Base-by-base conservation (phyloP, 257 asterid genomes). In the Paraleonurus japonicus region DNA sequence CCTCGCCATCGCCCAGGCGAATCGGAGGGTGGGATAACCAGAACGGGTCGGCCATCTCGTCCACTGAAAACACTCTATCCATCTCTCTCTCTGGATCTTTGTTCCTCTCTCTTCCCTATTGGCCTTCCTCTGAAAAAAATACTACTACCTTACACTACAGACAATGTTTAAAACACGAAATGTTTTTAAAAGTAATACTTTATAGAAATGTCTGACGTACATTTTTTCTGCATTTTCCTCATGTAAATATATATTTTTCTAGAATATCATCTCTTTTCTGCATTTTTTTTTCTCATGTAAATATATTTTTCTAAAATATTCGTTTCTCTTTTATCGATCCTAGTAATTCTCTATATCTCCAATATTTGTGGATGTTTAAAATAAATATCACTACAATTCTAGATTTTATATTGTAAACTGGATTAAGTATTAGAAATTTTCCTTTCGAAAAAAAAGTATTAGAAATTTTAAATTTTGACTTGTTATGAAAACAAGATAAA, bases 31-130 rank as follows among this genome's bases (percentile, higher is more conserved):
- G 86, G 53, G 86, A 67, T 8, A 87, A 80, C 94, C 92, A 85
- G 78, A 90, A 87, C 20, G 79, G 83, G 78, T 83, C 89, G 75
- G 81, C 75, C 0, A 84, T 87, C 54, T 89, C 97, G 71, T 84
- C 97, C 81, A 86, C 86, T 63, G 92, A 81, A 50, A 87, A 87
- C 67, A 87, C 87, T 81, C 92, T 87, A 68, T 90, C 97, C 97
- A 90, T 90, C 72, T 73, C 57, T 63, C 43, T 16, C 71, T 51
- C n/a, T 37, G 4, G 37, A 47, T 65, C 58, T 60, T 33, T 41
- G 62, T 48, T 16, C 45, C 27, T 57, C 65, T 65, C 66, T 20
- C 41, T 69, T 28, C 13, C 23, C 39, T n/a, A 5, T 28, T 35
- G 35, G 65, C 65, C 27, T 58, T 35, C 7, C 45, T 35, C 69